Conservation (phyloP, 2,329 filamentous ascomycete genomes). For the Blumeria graminis region DNA sequence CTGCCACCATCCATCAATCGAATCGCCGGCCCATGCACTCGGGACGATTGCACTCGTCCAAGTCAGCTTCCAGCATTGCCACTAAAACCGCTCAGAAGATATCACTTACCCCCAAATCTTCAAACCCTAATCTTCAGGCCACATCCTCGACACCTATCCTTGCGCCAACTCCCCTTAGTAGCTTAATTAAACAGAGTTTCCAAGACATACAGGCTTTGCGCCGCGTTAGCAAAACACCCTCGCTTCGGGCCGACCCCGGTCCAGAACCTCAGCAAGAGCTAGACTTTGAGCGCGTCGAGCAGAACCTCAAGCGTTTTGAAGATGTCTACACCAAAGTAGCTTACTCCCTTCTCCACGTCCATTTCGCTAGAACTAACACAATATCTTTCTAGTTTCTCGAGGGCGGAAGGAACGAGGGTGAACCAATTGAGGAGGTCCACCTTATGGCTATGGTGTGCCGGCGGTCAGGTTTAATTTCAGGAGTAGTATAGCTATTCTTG, state of each 20-base stretch:
- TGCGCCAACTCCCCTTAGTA: constrained; percentile 3
- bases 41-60: too few relatives aligned
- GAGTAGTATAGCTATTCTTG: background rate
- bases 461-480: constrained; percentile 3
- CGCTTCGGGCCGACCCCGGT: background rate
- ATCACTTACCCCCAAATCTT: background rate
- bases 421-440: constrained; percentile 4
- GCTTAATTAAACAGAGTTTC: constrained; percentile 3
- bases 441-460: constrained; percentile 7
- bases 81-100: too few relatives aligned
- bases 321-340: constrained; percentile 4
- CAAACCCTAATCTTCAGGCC: background rate
- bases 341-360: background rate
- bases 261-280: background rate
- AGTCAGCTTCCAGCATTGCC: too few relatives aligned
- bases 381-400: constrained; percentile 1
- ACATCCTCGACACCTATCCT: background rate
- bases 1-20: too few relatives aligned
- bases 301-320: constrained; percentile 5
- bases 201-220: constrained; percentile 1
- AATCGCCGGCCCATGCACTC: too few relatives aligned
- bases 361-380: background rate
- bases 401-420: background rate
- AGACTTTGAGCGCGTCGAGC: constrained; percentile 5
- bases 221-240: background rate